Conservation (phyloP, 2,329 filamentous ascomycete species). For the Penicillium sp. region DNA sequence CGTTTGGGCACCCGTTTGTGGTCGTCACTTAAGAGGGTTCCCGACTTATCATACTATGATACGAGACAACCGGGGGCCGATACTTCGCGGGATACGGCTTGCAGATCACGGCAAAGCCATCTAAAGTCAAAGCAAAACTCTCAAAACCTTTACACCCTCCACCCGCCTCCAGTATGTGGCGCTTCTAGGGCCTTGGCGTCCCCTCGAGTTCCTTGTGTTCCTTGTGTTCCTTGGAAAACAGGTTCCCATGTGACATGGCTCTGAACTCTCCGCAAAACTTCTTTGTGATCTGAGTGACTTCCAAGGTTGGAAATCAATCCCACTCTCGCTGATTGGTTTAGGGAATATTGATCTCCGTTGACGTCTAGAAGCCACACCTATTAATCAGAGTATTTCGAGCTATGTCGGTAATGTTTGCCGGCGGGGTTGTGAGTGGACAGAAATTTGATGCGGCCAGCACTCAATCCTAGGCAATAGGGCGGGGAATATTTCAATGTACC, state of each 20-base stretch:
- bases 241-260: background rate
- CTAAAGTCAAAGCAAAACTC: background rate
- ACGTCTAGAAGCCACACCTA: background rate
- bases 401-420: background rate
- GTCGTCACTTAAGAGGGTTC: too few species aligned
- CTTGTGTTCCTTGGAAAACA: background rate
- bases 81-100: background rate
- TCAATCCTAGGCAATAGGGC: background rate
- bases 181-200: constrained; percentile 3
- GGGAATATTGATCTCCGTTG: background rate
- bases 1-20: too few species aligned
- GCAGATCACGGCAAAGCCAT: constrained; percentile 1
- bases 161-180: background rate
- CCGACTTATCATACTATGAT: background rate
- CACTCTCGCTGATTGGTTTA: background rate
- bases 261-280: background rate
- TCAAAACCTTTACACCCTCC: background rate
- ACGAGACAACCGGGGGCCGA: background rate
- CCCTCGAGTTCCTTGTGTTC: background rate
- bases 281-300: background rate
- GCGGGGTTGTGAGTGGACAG: background rate
- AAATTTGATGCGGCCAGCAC: background rate
- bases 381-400: background rate
- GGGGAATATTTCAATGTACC: background rate
- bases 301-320: background rate